Base-by-base conservation (phyloP, 1,284 basidiomycete species). In the Stereum hirsutum region DNA sequence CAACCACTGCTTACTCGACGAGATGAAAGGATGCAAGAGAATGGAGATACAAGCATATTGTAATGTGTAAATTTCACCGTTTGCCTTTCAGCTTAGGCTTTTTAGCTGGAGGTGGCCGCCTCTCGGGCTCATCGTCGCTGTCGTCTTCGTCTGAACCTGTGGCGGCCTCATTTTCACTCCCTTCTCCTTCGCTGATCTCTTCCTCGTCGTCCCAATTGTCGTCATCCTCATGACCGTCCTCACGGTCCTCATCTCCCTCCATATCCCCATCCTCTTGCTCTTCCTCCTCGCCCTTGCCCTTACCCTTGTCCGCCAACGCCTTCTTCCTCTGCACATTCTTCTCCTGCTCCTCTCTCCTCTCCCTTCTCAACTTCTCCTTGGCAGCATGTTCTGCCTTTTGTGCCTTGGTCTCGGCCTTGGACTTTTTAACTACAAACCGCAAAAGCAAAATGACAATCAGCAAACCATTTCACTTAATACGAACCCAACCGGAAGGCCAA, bases 321-420 rank as follows among this genome's bases (percentile, higher is more conserved):
- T 84, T 85, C 63, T 96, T 95, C 42, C 81, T 71, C 31, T 76
- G 73, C 5, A 96, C 87, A 61, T 95, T 96, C 44, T 75, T 72
- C 56, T 90, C 90, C 58, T 96, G 93, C 57, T 94, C 87, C 45
- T 87, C 84, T 52, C 83, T 70, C 45, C 92, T 69, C 50, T 88
- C 72, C 50, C 84, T 82, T 50, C 81, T 75, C 41, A 90, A 60
- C 58, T 75, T 82, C 50, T 80, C 81, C 55, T 83, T 85, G 25
- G 78, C 83, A 3, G 78, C 83, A 59, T 93, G 87, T 17, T 78
- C 75, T 26, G 76, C 72, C 55, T 85, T 82, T 48, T 84, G 78
- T 12, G 69, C 70, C 20, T 70, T 65, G 15, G 70, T 65, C 55
- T 94, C 83, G 41, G 78, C 74, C 60, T 85, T 88, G 26, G 83